Evolutionary conservation across 441 rosid genomes (phyloP).

Genomic region (Raphanus hybrid): DNA sequence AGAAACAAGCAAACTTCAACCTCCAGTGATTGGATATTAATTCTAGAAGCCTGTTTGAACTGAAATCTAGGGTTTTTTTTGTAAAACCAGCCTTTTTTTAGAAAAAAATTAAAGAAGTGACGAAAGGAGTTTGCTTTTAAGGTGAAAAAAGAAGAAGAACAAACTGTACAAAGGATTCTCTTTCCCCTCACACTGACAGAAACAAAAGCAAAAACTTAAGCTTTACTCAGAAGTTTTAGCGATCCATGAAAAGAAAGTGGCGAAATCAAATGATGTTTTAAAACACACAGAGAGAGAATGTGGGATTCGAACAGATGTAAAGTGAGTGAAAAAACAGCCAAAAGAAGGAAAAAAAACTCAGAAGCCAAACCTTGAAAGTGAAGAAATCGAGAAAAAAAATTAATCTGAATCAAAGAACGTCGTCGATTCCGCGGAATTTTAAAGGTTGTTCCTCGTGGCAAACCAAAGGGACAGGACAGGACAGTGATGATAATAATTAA

Average conservation of each 20-base stretch:
- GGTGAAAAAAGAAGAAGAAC: neutral
- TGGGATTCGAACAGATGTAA: neutral
- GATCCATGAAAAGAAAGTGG: neutral
- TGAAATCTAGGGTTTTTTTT: neutral
- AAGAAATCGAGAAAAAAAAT: neutral
- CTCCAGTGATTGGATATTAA: neutral
- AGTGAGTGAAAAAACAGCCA: neutral
- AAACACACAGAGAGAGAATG: neutral
- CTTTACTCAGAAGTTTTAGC: neutral
- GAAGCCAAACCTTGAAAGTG: neutral
- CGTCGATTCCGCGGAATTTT: neutral
- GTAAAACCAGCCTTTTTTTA: neutral
- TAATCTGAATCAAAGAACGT: neutral
- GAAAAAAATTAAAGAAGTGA: neutral
- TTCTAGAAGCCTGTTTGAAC: neutral
- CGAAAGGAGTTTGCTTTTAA: neutral
- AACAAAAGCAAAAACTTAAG: neutral
- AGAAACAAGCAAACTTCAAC: neutral
- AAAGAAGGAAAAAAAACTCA: neutral
- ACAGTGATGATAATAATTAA: neutral
- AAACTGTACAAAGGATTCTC: neutral
- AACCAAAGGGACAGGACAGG: neutral
- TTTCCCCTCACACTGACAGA: neutral
- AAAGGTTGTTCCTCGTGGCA: neutral
- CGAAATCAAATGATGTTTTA: neutral